These are phyloP conservation scores for Saccharomycopsis sp. DNA, from an alignment of 805 yeast species.

Conservation along the genomic window DNA sequence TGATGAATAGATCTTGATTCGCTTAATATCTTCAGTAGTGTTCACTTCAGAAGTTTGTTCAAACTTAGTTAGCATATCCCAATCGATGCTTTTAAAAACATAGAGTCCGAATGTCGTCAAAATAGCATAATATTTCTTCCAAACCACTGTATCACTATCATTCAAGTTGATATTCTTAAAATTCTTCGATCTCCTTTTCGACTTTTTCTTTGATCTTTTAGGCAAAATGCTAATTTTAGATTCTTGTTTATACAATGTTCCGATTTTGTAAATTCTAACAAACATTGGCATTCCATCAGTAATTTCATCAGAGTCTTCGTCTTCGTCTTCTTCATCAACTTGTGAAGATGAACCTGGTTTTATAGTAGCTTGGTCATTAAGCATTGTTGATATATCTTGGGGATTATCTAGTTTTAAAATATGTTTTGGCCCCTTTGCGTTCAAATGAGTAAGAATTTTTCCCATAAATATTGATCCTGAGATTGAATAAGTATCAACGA, in stretches of 20 bases:
- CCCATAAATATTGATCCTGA: background rate
- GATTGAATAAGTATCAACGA: background rate
- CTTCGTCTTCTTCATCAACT: too few species aligned
- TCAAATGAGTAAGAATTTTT: constrained; percentile 1
- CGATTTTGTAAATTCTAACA: constrained; percentile 35
- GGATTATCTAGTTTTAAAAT: constrained; percentile 16
- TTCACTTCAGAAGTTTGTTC: background rate
- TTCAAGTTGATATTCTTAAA: constrained; percentile 14
- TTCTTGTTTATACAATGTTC: constrained; percentile 36
- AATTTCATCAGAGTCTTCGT: background rate
- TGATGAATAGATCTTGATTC: constrained; percentile 14
- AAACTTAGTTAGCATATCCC: constrained; percentile 14
- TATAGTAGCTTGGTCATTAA: constrained; percentile 7
- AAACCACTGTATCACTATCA: constrained; percentile 23
- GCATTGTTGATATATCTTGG: constrained; percentile 10
- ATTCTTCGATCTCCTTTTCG: constrained; percentile 23
- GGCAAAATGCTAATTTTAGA: constrained; percentile 19
- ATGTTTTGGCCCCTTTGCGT: constrained; percentile 6
- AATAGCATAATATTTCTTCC: constrained; percentile 43
- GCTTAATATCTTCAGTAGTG: background rate
- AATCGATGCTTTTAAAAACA: constrained; percentile 36
- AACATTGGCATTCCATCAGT: constrained; percentile 22
- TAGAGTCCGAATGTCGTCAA: constrained; percentile 45
- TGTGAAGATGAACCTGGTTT: background rate
- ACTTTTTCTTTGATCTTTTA: constrained; percentile 22